phyloP scores from a whole-genome alignment of 176 grass and related monocot species.

The Bonia amplexicaulis region DNA sequence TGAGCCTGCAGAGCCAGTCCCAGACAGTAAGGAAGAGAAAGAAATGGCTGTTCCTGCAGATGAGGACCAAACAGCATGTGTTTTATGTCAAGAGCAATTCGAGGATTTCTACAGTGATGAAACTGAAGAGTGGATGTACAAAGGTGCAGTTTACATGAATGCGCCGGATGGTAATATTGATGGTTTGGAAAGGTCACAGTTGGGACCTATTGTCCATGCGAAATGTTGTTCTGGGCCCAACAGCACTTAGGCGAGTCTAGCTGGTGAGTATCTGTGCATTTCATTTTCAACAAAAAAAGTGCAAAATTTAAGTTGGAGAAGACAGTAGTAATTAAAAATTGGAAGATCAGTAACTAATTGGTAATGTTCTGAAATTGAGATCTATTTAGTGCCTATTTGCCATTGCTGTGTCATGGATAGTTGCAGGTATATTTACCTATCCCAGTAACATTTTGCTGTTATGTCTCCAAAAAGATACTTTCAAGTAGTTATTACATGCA shows the following conservation, averaged over 20 bases:
- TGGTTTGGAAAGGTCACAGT: constrained; percentile 52
- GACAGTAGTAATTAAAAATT: not conserved
- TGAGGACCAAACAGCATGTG: constrained; percentile 84
- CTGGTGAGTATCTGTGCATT: constrained; percentile 46
- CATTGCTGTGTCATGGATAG: not conserved
- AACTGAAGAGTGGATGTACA: constrained; percentile 99
- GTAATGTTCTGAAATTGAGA: not conserved
- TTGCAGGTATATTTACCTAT: not conserved
- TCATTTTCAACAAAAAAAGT: not conserved
- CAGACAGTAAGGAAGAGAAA: constrained; percentile 66
- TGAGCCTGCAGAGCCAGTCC: constrained; percentile 44
- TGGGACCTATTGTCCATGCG: constrained; percentile 94
- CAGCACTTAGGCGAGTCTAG: constrained; percentile 36
- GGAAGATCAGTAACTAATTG: not conserved
- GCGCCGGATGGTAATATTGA: constrained; percentile 56
- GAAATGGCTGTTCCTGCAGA: constrained; percentile 90
- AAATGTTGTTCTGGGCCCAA: constrained; percentile 76
- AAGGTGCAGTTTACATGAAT: constrained; percentile 94
- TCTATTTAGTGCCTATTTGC: not conserved
- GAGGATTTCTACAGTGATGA: constrained; percentile 99
- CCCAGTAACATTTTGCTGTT: not conserved
- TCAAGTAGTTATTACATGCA: not conserved
- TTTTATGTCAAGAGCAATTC: constrained; percentile 87
- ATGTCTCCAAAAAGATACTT: not conserved
- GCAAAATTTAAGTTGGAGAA: constrained; percentile 9